Base-by-base conservation (phyloP, 192 early-diverging fungal species). In the Backusella westeae region DNA sequence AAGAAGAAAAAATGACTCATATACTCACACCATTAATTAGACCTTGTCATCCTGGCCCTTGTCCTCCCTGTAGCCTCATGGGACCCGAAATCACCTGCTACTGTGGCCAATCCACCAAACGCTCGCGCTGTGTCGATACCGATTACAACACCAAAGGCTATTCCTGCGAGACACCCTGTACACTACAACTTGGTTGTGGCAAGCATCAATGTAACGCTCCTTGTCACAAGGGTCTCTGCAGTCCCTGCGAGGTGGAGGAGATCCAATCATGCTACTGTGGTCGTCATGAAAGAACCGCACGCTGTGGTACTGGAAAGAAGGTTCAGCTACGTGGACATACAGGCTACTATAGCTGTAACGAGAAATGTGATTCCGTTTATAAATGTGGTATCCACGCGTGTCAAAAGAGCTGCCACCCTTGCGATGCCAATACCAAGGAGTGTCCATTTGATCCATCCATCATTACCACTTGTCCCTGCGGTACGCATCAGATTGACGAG, bases 31-130 rank as follows among this genome's bases (percentile, higher is more conserved):
- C 23, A 36, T 68, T 21, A 26, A 72, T 53, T 59, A 89, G 88
- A 7, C 91, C 89, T 29, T 97, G 96, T 77, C 97, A 97, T 85
- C 96, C 97, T 12, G 96, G 97, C 2, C 97, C 97, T 14, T 97
- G 96, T 72, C 91, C 94, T 67, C 95, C 95, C 3, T 99, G 97
- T 81, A 89, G 92, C 19, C 85, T 90, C 3, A 87, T 93, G 80
- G 92, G 92, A 0, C 92, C 94, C 3, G 80, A 88, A 46, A 88
- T 88, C 71, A 81, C 81, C 15, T 99, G 97, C 85, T 92, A 87
- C 79, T 99, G 97, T 84, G 95, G 95, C 2, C 90, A 89, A 52
- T 79, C 87, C 12, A 78, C 80, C 0, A 89, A 69, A 72, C 89
- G 89, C 65, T 82, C 89, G 19, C 87, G 93, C 44, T 99, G 96